Percentiles rank a stretch among this genome's conserved stretches.
Evolutionary conservation across 495 filamentous ascomycete species (phyloP).

Genomic region (Penicillium daleae): DNA sequence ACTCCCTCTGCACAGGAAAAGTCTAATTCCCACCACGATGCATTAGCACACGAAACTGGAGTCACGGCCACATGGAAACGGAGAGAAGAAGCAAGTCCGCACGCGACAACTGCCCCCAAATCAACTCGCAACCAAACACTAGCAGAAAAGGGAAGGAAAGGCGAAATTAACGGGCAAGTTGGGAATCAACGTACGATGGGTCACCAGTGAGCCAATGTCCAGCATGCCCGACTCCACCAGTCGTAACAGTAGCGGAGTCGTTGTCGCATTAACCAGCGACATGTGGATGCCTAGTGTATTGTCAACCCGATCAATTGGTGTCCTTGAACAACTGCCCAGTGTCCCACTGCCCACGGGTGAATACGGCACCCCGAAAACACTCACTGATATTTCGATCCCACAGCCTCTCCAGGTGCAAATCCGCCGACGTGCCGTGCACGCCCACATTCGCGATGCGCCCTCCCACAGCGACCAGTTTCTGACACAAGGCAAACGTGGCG

Average conservation of each 20-base stretch:
- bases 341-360: neutral
- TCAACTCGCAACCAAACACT: neutral
- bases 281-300: conserved; percentile 44
- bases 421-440: conserved; percentile 49
- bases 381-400: conserved; percentile 51
- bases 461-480: conserved; percentile 52
- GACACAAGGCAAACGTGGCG: conserved; percentile 48
- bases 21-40: conserved; percentile 8
- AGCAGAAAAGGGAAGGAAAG: neutral
- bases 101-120: neutral
- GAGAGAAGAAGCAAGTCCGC: neutral
- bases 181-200: conserved; percentile 35
- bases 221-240: conserved; percentile 36
- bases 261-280: conserved; percentile 47
- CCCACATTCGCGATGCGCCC: conserved; percentile 58
- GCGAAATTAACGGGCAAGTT: neutral
- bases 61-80: neutral
- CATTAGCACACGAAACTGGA: neutral
- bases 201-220: conserved; percentile 38
- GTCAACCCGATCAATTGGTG: neutral
- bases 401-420: conserved; percentile 46
- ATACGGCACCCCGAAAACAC: neutral
- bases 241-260: conserved; percentile 47
- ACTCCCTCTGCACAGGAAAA: conserved; percentile 15
- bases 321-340: neutral